Evolutionary conservation across 345 rosid genomes (phyloP), one percentile per base, ranked within the genome.

Genomic region (Cardamine resedifolia): DNA sequence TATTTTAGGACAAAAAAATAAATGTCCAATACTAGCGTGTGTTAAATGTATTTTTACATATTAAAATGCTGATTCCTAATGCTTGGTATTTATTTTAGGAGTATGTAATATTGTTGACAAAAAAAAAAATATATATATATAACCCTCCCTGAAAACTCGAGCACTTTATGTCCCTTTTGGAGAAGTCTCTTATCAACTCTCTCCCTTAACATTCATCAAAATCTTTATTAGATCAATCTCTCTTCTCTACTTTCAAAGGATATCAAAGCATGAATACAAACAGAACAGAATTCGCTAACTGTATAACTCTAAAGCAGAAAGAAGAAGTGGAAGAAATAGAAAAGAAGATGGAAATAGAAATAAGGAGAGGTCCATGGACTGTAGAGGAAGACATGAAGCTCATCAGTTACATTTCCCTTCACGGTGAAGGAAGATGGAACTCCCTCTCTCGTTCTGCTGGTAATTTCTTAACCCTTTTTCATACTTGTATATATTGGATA

Each of bases 361-460:
- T 82, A 2, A 79, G 89, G 58, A 80, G 89, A 80, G 94, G 94
- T 20, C 91, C 91, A 10, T 88, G 93, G 93, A 86, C 88, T 1
- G 72, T 71, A 9, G 87, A 84, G 28, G 95, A 87, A 76, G 91
- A 89, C 75, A 64, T 67, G 36, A 83, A 86, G 8, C 87, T 89
- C 45, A 38, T 81, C 65, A 83, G 77, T 57, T 85, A 74, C 73
- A 83, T 89, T 68, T 50, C 83, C 70, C 58, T 77, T 10, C 82
- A 86, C 4, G 87, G 95, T 6, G 88, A 85, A 38, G 90, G 95
- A 62, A 87, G 85, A n/a, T 89, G 95, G 95, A 87, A 86, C 73
- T 77, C 76, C 57, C 82, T 87, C 0, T 79, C 91, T 3, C 75
- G 65, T 75, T 80, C 81, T 41, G 82, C 94, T 44, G 94, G 94